Evolutionary conservation across 441 rosid species (phyloP), one percentile per base, ranked within the genome.

Genomic region (Pelargonium australe): DNA sequence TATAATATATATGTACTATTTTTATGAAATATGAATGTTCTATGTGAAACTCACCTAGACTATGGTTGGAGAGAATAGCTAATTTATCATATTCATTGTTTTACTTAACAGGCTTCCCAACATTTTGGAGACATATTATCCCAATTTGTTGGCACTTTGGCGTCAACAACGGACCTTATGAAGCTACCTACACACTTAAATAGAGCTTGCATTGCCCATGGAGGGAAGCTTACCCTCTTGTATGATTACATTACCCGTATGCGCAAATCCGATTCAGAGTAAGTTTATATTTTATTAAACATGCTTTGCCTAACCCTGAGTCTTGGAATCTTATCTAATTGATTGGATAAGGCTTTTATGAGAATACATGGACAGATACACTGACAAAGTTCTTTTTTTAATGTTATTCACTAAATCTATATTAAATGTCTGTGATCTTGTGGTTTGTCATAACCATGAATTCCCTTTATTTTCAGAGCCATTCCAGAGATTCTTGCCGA

Each of bases 91-190:
- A 3, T 34, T 4, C 37, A 34, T 34, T 34, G 37, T 34, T 34
- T 34, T 0, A 34, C 5, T 34, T 34, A 34, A 34, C 37, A 93
- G 99, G 93, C 99, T 75, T 89, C 99, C 28, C 87, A 81, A 73
- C 95, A 94, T 85, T 94, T 94, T 63, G 99, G 99, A 80, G 89
- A 89, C 78, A 87, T 91, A 77, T 84, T 94, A 40, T 91, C 92
- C 2, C 77, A 82, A 44, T 91, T 91, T 78, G 80, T 86, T 4
- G 91, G 90, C 70, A 82, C 80, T 77, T 80, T 94, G 80, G 94
- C 95, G 43, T 89, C 89, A 12, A 79, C 82, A 66, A 64, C 74
- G 55, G 87, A 86, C 66, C 71, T 84, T 65, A 53, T 62, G 20
- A 79, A 81, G 72, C 77, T 91, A 75, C 99, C 97, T 20, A 80